phyloP scores from a whole-genome alignment of 805 yeast species.

The Kazachstania psychrophila region DNA sequence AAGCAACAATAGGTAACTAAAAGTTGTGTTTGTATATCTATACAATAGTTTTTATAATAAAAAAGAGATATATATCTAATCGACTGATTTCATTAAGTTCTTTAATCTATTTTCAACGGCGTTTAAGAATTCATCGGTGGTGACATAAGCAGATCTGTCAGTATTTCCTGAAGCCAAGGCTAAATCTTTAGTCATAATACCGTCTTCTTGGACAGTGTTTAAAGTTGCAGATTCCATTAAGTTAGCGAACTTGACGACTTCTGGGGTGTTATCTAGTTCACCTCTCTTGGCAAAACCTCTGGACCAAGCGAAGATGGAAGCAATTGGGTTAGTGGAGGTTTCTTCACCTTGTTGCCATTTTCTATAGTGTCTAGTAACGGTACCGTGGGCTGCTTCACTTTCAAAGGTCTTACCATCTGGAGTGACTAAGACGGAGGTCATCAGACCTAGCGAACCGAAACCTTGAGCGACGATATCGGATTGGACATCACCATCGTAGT shows the following conservation, averaged over 20 bases:
- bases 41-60: background rate
- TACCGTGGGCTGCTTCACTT: conserved; percentile 82
- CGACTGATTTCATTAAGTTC: conserved; percentile 21
- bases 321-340: conserved; percentile 78
- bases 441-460: conserved; percentile 72
- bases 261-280: conserved; percentile 61
- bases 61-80: conserved; percentile 7
- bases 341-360: conserved; percentile 74
- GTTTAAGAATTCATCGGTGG: conserved; percentile 67
- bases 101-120: conserved; percentile 60
- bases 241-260: conserved; percentile 58
- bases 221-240: conserved; percentile 56
- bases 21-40: background rate
- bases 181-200: conserved; percentile 75
- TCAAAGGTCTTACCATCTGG: conserved; percentile 84
- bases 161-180: conserved; percentile 63
- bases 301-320: conserved; percentile 82
- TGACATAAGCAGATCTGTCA: conserved; percentile 53
- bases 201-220: conserved; percentile 64
- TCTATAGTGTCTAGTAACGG: conserved; percentile 80
- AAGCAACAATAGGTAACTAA: conserved; percentile 18
- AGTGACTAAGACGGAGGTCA: conserved; percentile 76
- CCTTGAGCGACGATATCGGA: conserved; percentile 84
- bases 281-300: conserved; percentile 79
- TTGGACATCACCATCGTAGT: conserved; percentile 82